These are phyloP conservation scores for Backusella westeae DNA, from an alignment of 192 early-diverging fungal species.

Conservation along the genomic window DNA sequence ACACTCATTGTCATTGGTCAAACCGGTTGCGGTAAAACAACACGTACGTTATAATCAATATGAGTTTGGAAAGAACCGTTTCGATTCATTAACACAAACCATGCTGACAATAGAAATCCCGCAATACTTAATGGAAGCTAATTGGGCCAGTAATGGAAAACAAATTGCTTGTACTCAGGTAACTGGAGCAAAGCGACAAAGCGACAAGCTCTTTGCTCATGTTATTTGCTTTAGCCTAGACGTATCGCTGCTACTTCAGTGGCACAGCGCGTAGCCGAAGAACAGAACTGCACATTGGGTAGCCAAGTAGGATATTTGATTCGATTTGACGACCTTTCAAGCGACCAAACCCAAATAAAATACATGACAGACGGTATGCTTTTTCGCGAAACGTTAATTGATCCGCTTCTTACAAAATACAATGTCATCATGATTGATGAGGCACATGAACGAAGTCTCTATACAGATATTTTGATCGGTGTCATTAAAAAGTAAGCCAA, in stretches of 20 bases:
- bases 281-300: constrained; percentile 66
- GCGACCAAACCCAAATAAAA: constrained; percentile 61
- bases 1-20: constrained; percentile 73
- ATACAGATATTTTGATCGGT: constrained; percentile 72
- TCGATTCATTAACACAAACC: background rate
- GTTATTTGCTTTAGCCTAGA: constrained; percentile 44
- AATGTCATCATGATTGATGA: constrained; percentile 82
- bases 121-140: constrained; percentile 75
- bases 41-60: constrained; percentile 50
- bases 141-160: constrained; percentile 61
- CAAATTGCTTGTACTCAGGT: constrained; percentile 78
- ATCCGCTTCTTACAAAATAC: constrained; percentile 71
- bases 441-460: constrained; percentile 70
- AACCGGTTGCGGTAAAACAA: constrained; percentile 83
- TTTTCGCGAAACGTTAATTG: constrained; percentile 74
- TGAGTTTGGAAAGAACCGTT: background rate
- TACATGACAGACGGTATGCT: constrained; percentile 87
- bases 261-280: constrained; percentile 73
- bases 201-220: background rate
- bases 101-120: constrained; percentile 58
- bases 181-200: constrained; percentile 55
- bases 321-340: constrained; percentile 63
- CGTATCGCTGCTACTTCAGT: constrained; percentile 72
- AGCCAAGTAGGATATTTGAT: constrained; percentile 78
- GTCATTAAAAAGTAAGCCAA: constrained; percentile 72